Conservation (phyloP, 2,329 filamentous ascomycete genomes). For the Alternaria dauci region DNA sequence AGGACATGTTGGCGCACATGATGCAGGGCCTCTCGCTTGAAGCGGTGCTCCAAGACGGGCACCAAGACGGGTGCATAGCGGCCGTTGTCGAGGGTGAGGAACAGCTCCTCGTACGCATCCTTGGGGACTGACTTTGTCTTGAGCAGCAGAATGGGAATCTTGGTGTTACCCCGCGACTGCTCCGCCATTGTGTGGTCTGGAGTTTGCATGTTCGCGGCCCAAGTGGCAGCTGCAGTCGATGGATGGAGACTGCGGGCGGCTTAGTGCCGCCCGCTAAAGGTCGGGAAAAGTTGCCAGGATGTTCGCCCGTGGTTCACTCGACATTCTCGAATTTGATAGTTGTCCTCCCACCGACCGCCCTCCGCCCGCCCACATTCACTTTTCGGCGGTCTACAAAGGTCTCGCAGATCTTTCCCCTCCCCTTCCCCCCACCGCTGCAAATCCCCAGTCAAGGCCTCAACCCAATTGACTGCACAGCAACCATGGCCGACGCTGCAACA, state of each 20-base stretch:
- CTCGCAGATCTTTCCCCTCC: not conserved
- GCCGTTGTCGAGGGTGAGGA: slow-evolving; percentile 58
- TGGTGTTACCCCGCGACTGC: slow-evolving; percentile 32
- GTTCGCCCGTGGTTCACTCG: slow-evolving; percentile 26
- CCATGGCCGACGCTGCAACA: slow-evolving; percentile 51
- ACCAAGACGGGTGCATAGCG: slow-evolving; percentile 73
- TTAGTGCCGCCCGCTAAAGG: slow-evolving; percentile 19
- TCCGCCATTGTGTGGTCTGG: slow-evolving; percentile 34
- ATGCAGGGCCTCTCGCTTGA: slow-evolving; percentile 67
- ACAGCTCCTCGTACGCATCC: slow-evolving; percentile 76
- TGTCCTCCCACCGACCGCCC: slow-evolving; percentile 24
- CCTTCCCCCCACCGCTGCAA: slow-evolving; percentile 18
- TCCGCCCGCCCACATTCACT: slow-evolving; percentile 7
- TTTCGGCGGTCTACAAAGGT: slow-evolving; percentile 14
- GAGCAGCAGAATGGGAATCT: slow-evolving; percentile 71
- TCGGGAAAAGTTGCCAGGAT: slow-evolving; percentile 35
- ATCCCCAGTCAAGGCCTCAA: slow-evolving; percentile 23
- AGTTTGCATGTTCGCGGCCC: slow-evolving; percentile 16
- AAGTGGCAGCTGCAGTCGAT: not conserved
- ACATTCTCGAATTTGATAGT: slow-evolving; percentile 37
- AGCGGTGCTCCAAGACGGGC: slow-evolving; percentile 77
- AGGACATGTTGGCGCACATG: slow-evolving; percentile 63
- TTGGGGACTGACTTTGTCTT: slow-evolving; percentile 78
- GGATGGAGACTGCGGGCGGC: slow-evolving; percentile 18
- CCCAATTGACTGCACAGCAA: slow-evolving; percentile 30